Conservation (phyloP, 2,329 filamentous ascomycete genomes). For the Setomelanomma holmii region DNA sequence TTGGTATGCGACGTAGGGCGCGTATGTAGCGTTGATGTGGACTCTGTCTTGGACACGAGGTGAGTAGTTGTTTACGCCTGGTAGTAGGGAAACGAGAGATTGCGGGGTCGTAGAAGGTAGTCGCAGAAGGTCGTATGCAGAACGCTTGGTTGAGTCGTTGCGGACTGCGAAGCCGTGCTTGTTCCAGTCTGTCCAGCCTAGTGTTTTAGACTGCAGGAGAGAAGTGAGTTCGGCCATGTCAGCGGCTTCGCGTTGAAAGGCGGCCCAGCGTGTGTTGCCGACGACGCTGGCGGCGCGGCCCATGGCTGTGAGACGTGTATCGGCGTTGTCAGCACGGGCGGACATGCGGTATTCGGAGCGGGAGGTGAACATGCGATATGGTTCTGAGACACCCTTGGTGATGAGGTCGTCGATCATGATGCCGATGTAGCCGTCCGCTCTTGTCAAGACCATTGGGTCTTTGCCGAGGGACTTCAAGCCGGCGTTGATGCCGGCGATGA, state of each 20-base stretch:
- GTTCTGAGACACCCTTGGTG: slow-evolving; percentile 95
- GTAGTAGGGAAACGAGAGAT: slow-evolving; percentile 65
- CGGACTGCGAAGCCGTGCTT: slow-evolving; percentile 73
- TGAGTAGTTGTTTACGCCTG: slow-evolving; percentile 61
- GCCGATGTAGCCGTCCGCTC: slow-evolving; percentile 93
- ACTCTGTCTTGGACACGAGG: slow-evolving; percentile 71
- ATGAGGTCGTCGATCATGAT: slow-evolving; percentile 98
- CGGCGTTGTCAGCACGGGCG: slow-evolving; percentile 91
- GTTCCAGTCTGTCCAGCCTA: slow-evolving; percentile 72
- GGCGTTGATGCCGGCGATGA: slow-evolving; percentile 93
- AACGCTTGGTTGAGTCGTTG: slow-evolving; percentile 70
- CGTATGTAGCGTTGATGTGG: slow-evolving; percentile 82
- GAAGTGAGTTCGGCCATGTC: slow-evolving; percentile 72
- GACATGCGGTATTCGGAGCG: slow-evolving; percentile 95
- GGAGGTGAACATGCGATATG: slow-evolving; percentile 98
- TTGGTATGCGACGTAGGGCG: slow-evolving; percentile 83
- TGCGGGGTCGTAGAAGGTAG: slow-evolving; percentile 62
- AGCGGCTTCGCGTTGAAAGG: slow-evolving; percentile 69
- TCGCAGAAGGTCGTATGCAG: slow-evolving; percentile 80
- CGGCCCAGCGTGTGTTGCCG: slow-evolving; percentile 76
- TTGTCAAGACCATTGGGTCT: slow-evolving; percentile 70
- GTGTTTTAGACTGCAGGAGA: slow-evolving; percentile 64
- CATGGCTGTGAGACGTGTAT: slow-evolving; percentile 80
- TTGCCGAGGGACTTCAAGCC: slow-evolving; percentile 77
- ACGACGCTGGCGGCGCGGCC: slow-evolving; percentile 81